Base-by-base conservation (phyloP, 2,329 filamentous ascomycete genomes). In the Penicillium rolfsii region DNA sequence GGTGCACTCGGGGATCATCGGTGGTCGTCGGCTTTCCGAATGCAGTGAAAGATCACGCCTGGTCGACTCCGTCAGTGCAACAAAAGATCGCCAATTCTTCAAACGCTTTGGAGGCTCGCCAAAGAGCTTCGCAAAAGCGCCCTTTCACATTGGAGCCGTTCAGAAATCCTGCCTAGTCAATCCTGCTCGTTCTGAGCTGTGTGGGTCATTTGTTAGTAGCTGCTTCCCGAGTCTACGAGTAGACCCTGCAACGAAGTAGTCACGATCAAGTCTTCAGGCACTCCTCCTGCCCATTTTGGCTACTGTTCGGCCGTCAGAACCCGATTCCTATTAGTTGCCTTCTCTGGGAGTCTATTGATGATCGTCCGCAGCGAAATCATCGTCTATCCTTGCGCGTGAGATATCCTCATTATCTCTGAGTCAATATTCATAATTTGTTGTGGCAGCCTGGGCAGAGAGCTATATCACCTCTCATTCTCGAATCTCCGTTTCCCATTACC, bases 21-120 rank as follows among this genome's bases (percentile, higher is more conserved):
- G 66, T 62, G 50, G 26, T 60, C 53, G 58, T 67, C 65, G 65
- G 65, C 55, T 48, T 35, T 59, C 50, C 54, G 55, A 41, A 49
- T 54, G 54, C 38, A 58, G 52, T 54, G 9, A 48, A 22, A 22
- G 26, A 38, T 22, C 46, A 33, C 55, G 58, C 52, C 55, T 55
- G 38, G 45, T 50, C n/a, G 48, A 30, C 52, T 54, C 8, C 35
- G 43, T 40, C 33, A 53, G 33, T 35, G 35, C 52, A 40, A 36
- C 53, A 28, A 59, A 12, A 46, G n/a, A 43, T 58, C 19, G 16
- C 22, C 45, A 28, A 48, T 22, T 35, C 9, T 35, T 50, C 16
- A n/a, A 50, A 50, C 8, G 26, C 46, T 35, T 19, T 49, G 19
- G 16, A 30, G n/a, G 16, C 4, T 19, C 45, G 16, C 36, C 45